These are phyloP conservation scores for Coleophoma crateriformis DNA, from an alignment of 2,329 filamentous ascomycete species.

Conservation along the genomic window DNA sequence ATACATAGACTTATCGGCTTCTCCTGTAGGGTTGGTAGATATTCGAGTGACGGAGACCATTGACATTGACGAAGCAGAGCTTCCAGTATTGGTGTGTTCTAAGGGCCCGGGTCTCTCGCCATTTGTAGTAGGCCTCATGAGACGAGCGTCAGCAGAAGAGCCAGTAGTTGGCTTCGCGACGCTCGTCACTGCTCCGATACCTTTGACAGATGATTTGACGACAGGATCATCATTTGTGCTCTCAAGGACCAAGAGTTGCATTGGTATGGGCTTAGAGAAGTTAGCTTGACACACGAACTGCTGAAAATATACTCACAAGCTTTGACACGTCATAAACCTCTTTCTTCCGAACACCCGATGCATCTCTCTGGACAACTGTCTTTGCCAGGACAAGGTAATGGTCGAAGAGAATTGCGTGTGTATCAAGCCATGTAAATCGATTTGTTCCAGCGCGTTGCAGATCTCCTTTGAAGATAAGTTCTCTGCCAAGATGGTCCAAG, in stretches of 20 bases:
- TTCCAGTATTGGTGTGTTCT: constrained; percentile 62
- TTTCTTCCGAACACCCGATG: constrained; percentile 67
- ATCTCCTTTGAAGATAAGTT: constrained; percentile 85
- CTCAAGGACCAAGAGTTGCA: constrained; percentile 91
- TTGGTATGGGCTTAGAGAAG: constrained; percentile 79
- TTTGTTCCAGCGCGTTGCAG: constrained; percentile 83
- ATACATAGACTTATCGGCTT: constrained; percentile 55
- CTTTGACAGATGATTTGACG: constrained; percentile 62
- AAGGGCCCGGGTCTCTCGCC: constrained; percentile 50
- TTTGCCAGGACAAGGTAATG: constrained; percentile 95
- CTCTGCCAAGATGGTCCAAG: constrained; percentile 86
- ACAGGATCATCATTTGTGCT: constrained; percentile 90
- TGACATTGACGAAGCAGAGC: constrained; percentile 51
- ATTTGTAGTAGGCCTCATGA: constrained; percentile 29
- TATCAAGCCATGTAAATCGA: constrained; percentile 89
- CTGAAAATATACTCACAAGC: constrained; percentile 49
- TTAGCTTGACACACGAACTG: constrained; percentile 4
- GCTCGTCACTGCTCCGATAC: constrained; percentile 54
- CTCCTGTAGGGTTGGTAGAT: constrained; percentile 40
- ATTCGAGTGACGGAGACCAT: constrained; percentile 34
- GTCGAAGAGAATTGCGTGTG: constrained; percentile 89
- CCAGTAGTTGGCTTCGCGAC: constrained; percentile 55
- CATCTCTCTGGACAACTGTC: constrained; percentile 60
- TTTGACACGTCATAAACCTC: constrained; percentile 89
- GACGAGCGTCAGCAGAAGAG: constrained; percentile 50